Conservation (phyloP, 2,329 filamentous ascomycete species). For the Monilinia polystroma region DNA sequence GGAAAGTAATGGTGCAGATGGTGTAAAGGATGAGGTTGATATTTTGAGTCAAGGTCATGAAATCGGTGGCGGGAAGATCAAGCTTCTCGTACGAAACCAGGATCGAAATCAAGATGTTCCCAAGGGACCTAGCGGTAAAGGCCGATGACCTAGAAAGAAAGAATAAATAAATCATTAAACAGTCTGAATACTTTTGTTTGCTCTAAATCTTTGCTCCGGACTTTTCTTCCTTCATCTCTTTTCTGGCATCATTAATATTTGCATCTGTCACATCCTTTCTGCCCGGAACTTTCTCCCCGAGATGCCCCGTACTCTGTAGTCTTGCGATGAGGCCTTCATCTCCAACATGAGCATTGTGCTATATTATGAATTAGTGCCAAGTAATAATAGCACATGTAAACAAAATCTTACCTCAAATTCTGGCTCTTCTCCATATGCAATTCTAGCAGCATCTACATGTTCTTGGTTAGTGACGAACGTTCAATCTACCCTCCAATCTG, state of each 20-base stretch:
- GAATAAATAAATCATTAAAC: conserved; percentile 37
- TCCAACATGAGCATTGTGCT: conserved; percentile 39
- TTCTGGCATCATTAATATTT: conserved; percentile 45
- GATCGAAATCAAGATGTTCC: conserved; percentile 29
- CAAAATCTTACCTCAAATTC: conserved; percentile 65
- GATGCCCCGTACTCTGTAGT: conserved; percentile 54
- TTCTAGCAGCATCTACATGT: conserved; percentile 69
- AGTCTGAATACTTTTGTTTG: neutral
- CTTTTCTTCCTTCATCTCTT: conserved; percentile 12
- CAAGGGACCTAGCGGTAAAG: conserved; percentile 36
- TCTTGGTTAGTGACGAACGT: neutral
- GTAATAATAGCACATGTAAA: conserved; percentile 42
- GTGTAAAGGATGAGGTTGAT: conserved; percentile 47
- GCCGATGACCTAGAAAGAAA: conserved; percentile 33
- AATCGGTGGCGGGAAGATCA: conserved; percentile 62
- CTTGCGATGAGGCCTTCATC: conserved; percentile 65
- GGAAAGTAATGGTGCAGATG: conserved; percentile 42
- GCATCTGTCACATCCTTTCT: conserved; percentile 52
- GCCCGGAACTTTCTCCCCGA: conserved; percentile 51
- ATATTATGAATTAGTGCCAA: conserved; percentile 20
- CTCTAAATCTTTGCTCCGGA: conserved; percentile 24
- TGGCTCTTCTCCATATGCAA: conserved; percentile 80
- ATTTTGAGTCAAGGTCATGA: conserved; percentile 65
- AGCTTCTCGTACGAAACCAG: conserved; percentile 58
- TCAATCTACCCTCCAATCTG: neutral